Percentiles rank a stretch among this genome's conserved stretches.
Evolutionary conservation across 768 basidiomycete genomes (phyloP).

Genomic region (Psilocybe sp.): DNA sequence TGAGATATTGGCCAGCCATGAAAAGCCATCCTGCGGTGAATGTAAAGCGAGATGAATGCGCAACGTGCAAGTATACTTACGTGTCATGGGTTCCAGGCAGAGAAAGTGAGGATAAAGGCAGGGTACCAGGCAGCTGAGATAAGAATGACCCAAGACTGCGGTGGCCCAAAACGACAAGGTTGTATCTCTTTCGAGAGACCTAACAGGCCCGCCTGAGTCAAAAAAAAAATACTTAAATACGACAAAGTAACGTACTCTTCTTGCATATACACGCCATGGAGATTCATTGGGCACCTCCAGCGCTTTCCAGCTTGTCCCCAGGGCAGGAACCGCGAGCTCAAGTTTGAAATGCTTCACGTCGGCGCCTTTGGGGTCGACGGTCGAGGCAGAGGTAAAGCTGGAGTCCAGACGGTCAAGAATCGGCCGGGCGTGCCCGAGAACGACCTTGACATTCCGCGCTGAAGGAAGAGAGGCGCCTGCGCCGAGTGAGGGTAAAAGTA

Average conservation of each 20-base stretch:
- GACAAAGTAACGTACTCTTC: constrained; percentile 38
- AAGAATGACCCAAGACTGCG: constrained; percentile 57
- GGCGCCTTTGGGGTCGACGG: no score
- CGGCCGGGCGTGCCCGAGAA: no score
- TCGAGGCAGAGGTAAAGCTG: no score
- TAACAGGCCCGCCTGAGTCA: constrained; percentile 18
- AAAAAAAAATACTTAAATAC: neutral
- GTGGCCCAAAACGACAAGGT: constrained; percentile 56
- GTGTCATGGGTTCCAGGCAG: constrained; percentile 81
- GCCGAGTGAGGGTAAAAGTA: constrained; percentile 14
- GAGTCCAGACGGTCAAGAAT: no score
- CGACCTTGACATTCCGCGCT: no score
- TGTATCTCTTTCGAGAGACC: constrained; percentile 42
- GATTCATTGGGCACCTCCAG: constrained; percentile 39
- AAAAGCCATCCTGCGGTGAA: constrained; percentile 62
- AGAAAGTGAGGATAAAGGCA: constrained; percentile 68
- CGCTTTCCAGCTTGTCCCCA: constrained; percentile 43
- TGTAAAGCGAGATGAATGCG: neutral
- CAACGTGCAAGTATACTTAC: constrained; percentile 32
- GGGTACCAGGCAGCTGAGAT: constrained; percentile 59
- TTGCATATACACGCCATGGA: constrained; percentile 58
- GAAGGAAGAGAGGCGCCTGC: constrained; percentile 13
- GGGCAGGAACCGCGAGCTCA: constrained; percentile 9
- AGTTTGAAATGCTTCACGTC: no score
- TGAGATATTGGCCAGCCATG: constrained; percentile 87